phyloP scores from a whole-genome alignment of 805 yeast genomes.

The Pichia thaimueangensis region DNA sequence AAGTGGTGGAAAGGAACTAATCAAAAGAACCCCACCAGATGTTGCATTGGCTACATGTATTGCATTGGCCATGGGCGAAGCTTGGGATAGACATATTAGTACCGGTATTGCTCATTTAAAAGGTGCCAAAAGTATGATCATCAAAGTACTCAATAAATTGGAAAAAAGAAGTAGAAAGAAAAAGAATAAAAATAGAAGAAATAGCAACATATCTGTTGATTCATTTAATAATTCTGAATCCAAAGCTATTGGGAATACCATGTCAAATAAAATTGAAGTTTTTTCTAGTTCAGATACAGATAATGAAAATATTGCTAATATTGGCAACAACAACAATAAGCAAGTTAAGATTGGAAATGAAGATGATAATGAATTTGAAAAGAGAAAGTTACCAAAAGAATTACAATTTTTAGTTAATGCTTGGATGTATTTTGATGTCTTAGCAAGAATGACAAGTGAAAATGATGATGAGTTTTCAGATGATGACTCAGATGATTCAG shows the following conservation, averaged over 20 bases:
- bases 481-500: constrained; percentile 6
- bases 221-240: background rate
- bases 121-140: constrained; percentile 59
- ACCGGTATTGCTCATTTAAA: constrained; percentile 64
- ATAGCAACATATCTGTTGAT: background rate
- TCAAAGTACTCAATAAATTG: constrained; percentile 34
- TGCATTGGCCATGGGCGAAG: constrained; percentile 56
- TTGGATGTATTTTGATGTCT: constrained; percentile 64
- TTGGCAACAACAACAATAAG: background rate
- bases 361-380: constrained; percentile 1
- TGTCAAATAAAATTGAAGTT: background rate
- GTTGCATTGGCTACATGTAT: constrained; percentile 62
- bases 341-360: constrained; percentile 17
- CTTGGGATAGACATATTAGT: constrained; percentile 62
- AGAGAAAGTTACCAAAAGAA: constrained; percentile 32
- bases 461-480: constrained; percentile 32
- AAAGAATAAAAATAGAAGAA: constrained; percentile 13
- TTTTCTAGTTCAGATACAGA: background rate
- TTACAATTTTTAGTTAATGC: constrained; percentile 51
- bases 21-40: constrained; percentile 40
- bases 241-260: background rate
- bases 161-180: constrained; percentile 13
- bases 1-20: background rate
- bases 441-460: constrained; percentile 58
- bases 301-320: background rate